Conservation (phyloP, 2,329 filamentous ascomycete species). For the Colletotrichum filicis region DNA sequence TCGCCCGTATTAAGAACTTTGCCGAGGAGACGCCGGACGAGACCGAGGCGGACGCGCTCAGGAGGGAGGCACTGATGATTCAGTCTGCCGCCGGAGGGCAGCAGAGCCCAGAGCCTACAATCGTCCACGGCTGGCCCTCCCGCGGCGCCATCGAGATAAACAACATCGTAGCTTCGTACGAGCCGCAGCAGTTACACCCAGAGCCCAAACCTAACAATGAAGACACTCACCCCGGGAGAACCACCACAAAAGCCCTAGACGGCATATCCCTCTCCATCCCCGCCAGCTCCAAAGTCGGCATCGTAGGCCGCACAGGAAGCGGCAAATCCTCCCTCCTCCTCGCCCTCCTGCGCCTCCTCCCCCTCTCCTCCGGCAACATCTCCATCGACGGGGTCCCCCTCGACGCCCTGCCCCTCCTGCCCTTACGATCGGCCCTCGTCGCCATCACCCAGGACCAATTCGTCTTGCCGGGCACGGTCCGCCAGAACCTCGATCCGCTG, state of each 20-base stretch:
- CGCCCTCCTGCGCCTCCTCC: slow-evolving; percentile 58
- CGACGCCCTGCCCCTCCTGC: slow-evolving; percentile 30
- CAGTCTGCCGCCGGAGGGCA: background rate
- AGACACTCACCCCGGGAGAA: background rate
- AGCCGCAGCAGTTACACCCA: background rate
- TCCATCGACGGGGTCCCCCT: slow-evolving; percentile 43
- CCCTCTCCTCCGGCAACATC: slow-evolving; percentile 50
- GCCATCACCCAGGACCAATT: slow-evolving; percentile 31
- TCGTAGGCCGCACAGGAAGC: slow-evolving; percentile 49
- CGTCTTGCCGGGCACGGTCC: slow-evolving; percentile 28
- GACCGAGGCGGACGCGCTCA: slow-evolving; percentile 35
- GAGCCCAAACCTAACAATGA: slow-evolving; percentile 40
- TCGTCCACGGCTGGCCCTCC: slow-evolving; percentile 45
- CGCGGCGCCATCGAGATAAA: slow-evolving; percentile 46
- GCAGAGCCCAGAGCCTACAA: background rate
- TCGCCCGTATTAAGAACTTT: slow-evolving; percentile 44
- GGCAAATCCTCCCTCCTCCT: slow-evolving; percentile 40
- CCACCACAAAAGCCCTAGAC: slow-evolving; percentile 38
- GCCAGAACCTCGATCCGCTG: slow-evolving; percentile 68
- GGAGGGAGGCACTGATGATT: background rate
- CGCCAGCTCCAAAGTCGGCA: slow-evolving; percentile 45
- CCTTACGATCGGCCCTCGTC: slow-evolving; percentile 35
- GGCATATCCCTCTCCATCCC: slow-evolving; percentile 53
- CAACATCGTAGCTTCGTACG: slow-evolving; percentile 34
- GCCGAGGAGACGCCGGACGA: slow-evolving; percentile 42